Conservation (phyloP, 2,329 filamentous ascomycete species). For the Paracoccidioides lutzii region DNA sequence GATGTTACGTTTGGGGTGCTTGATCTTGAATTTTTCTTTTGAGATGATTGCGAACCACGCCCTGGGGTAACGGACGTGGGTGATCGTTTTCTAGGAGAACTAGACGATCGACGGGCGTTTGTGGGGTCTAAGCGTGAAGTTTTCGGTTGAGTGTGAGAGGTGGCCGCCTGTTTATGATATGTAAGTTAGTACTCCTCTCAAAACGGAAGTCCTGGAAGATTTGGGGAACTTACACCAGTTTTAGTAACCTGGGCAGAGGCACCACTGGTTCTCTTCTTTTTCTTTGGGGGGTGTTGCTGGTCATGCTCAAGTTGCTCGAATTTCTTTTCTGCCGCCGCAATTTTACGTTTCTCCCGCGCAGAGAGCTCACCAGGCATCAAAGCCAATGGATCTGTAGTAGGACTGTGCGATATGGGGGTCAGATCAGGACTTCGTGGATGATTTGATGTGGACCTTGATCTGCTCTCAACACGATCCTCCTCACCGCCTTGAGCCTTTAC, state of each 20-base stretch:
- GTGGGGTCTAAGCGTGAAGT: constrained; percentile 17
- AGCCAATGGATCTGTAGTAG: constrained; percentile 30
- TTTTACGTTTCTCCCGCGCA: constrained; percentile 49
- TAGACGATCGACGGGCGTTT: constrained; percentile 20
- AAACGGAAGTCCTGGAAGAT: background rate
- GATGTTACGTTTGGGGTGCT: constrained; percentile 18
- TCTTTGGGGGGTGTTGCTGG: constrained; percentile 40
- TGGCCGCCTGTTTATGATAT: background rate
- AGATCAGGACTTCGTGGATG: constrained; percentile 48
- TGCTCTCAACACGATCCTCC: constrained; percentile 43
- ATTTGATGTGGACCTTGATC: constrained; percentile 45
- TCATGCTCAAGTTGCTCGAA: constrained; percentile 49
- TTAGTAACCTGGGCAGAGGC: constrained; percentile 40
- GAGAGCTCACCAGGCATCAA: constrained; percentile 40
- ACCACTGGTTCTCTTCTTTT: constrained; percentile 44
- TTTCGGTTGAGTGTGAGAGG: background rate
- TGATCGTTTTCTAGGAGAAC: constrained; percentile 22
- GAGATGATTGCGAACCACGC: constrained; percentile 15
- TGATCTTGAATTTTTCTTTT: constrained; percentile 20
- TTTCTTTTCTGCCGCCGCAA: constrained; percentile 49
- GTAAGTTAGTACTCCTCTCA: background rate
- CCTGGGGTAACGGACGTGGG: constrained; percentile 14
- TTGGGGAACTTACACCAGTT: constrained; percentile 18
- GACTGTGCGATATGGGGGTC: constrained; percentile 44
- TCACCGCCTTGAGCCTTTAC: constrained; percentile 37